Evolutionary conservation across 495 filamentous ascomycete genomes (phyloP).

Genomic region (Cladorrhinum samala): DNA sequence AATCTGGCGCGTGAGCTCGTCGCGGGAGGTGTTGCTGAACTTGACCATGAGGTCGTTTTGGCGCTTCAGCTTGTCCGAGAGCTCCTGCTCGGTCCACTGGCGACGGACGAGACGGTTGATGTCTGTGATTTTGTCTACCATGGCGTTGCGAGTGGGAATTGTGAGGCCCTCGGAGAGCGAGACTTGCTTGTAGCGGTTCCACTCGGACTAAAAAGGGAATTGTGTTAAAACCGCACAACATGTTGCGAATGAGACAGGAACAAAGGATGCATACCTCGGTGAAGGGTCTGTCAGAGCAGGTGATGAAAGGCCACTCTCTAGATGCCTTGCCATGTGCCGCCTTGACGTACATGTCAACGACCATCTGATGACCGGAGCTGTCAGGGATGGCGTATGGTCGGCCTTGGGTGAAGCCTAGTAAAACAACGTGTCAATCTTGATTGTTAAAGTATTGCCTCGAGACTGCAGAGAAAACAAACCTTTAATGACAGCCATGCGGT

Average conservation of each 20-base stretch:
- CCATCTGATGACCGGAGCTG: constrained; percentile 60
- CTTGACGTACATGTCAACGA: constrained; percentile 68
- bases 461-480: constrained; percentile 41
- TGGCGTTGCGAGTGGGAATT: constrained; percentile 58
- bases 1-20: constrained; percentile 53
- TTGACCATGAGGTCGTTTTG: constrained; percentile 56
- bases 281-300: constrained; percentile 69
- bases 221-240: constrained; percentile 17
- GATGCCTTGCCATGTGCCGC: constrained; percentile 70
- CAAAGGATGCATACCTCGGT: constrained; percentile 53
- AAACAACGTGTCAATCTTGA: neutral
- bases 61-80: constrained; percentile 67
- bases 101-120: constrained; percentile 75
- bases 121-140: constrained; percentile 67
- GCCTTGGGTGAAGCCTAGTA: constrained; percentile 64
- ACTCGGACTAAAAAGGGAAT: constrained; percentile 60
- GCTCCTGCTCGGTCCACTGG: constrained; percentile 70
- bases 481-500: constrained; percentile 82
- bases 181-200: constrained; percentile 72
- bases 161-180: constrained; percentile 64
- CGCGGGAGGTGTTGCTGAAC: constrained; percentile 56
- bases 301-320: constrained; percentile 74
- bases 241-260: neutral
- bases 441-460: too few relatives aligned
- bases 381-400: constrained; percentile 73